Conservation (phyloP, 371 early-diverging fungal genomes). For the Apophysomyces elegans region DNA sequence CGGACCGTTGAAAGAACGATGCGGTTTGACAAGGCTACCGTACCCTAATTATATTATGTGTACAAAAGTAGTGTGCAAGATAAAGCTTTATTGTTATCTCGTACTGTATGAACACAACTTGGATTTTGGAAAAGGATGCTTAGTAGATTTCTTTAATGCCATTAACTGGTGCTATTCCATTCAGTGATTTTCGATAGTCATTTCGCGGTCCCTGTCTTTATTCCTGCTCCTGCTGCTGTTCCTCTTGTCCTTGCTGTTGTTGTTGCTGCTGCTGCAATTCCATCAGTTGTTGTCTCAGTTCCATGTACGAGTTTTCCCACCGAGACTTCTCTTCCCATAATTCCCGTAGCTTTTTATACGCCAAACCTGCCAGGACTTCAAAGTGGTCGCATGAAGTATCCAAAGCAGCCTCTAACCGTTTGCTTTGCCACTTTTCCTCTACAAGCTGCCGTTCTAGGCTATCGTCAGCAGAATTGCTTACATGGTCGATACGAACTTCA, state of each 20-base stretch:
- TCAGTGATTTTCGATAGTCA: too few species aligned
- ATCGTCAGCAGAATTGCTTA: background rate
- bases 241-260: background rate
- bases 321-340: constrained; percentile 50
- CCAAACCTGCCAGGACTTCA: constrained; percentile 55
- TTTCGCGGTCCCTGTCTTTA: too few species aligned
- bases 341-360: constrained; percentile 57
- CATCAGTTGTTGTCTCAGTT: constrained; percentile 23
- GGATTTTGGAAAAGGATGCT: too few species aligned
- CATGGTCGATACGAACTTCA: constrained; percentile 9
- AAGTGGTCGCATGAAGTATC: constrained; percentile 54
- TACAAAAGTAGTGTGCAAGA: too few species aligned
- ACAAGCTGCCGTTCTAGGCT: constrained; percentile 45
- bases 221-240: too few species aligned
- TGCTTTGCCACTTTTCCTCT: constrained; percentile 43
- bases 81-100: too few species aligned
- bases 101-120: too few species aligned
- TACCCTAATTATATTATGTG: too few species aligned
- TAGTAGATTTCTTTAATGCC: too few species aligned
- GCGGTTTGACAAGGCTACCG: too few species aligned
- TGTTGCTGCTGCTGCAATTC: background rate
- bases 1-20: too few species aligned
- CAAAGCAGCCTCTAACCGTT: constrained; percentile 49
- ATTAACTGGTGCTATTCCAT: too few species aligned
- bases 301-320: constrained; percentile 43